Evolutionary conservation across 1,139 yeast species (phyloP), one percentile per base, ranked within the genome.

Genomic region (Suhomyces terraborum): DNA sequence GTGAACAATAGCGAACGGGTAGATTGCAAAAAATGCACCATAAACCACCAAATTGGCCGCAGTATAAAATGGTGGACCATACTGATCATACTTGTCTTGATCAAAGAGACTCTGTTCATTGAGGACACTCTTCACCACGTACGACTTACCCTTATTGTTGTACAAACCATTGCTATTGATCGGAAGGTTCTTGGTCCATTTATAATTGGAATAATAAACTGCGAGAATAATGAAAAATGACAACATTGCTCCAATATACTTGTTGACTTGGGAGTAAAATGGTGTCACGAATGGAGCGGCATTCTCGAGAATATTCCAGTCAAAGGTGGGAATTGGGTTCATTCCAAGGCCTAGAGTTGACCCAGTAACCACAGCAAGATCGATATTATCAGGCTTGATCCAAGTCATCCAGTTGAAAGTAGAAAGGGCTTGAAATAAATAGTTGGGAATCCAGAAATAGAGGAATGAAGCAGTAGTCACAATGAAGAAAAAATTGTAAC

Each of bases 31-130:
- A 23, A 48, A 51, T 27, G 75, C 74, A 1, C 75, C 75, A 48
- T 70, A 71, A 2, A 66, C 49, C 4, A 70, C 71, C 42, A 70
- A 55, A 49, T 66, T 69, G 0, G 74, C 75, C 5, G 76, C 75
- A 25, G 67, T 55, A 43, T 67, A 70, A 47, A 69, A 71, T 8
- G 76, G 76, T 6, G 77, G 76, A 0, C 75, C 75, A 59, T 53
- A 12, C 47, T 60, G 47, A 8, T 51, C 43, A 35, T 53, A 55
- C 40, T 52, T 53, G 3, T 38, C 46, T 9, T 52, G 31, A 36
- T 52, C 56, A 32, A 55, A 51, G 36, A 48, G 40, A 12, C 46
- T 44, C 6, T 43, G 21, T 14, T 41, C 40, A 29, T 53, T 24
- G 4, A 55, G 40, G 17, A 55, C 43, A n/a, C 26, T 26, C 14